Conservation (phyloP, 306 rosid species). For the Trifolium pratense region DNA sequence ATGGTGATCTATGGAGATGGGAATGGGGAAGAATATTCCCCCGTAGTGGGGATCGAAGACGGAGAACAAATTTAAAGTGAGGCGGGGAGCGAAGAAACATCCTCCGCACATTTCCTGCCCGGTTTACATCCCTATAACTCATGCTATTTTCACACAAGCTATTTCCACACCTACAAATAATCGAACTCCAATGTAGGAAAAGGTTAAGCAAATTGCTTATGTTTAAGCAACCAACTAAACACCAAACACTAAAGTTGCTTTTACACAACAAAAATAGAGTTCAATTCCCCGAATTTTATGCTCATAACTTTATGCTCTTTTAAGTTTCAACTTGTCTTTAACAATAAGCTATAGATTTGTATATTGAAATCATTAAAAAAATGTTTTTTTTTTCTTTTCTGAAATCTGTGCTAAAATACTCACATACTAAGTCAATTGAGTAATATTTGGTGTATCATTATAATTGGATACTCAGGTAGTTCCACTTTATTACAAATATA, state of each 20-base stretch:
- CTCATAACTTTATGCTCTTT: not conserved
- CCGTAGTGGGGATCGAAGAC: too few relatives aligned
- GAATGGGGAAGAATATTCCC: too few relatives aligned
- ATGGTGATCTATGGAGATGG: too few relatives aligned
- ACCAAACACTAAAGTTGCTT: not conserved
- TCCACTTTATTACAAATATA: not conserved
- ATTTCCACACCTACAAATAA: not conserved
- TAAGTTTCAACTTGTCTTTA: not conserved
- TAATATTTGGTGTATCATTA: not conserved
- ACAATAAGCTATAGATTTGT: not conserved
- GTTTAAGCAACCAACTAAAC: not conserved
- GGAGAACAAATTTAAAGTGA: too few relatives aligned
- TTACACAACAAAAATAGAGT: too few relatives aligned
- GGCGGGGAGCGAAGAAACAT: too few relatives aligned
- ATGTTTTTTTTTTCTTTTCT: not conserved
- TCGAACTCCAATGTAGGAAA: too few relatives aligned
- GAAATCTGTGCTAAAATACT: not conserved
- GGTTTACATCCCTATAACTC: too few relatives aligned
- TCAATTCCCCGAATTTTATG: not conserved
- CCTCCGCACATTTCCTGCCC: too few relatives aligned
- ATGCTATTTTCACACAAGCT: too few relatives aligned
- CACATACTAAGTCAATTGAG: slow-evolving; percentile 4
- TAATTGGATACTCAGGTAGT: not conserved
- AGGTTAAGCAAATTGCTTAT: not conserved
- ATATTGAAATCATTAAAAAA: too few relatives aligned